A percentile compares a stretch with the other conserved stretches of the same genome.
These are phyloP conservation scores for Geotrichum histeridarum DNA, from an alignment of 1,139 yeast genomes.

Conservation along the genomic window DNA sequence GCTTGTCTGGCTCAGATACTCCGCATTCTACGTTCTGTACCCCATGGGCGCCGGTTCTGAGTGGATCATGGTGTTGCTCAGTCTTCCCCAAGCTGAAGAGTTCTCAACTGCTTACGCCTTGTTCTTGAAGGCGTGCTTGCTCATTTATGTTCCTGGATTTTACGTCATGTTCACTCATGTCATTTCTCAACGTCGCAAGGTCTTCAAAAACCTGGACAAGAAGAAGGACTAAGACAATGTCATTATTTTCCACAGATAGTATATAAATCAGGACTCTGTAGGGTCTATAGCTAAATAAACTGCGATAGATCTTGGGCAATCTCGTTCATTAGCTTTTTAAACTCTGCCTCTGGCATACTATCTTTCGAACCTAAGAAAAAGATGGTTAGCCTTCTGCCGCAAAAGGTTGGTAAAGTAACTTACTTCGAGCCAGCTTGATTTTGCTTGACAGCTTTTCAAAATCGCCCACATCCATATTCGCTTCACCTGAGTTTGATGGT, in stretches of 20 bases:
- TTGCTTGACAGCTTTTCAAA: constrained; percentile 28
- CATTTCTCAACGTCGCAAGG: constrained; percentile 65
- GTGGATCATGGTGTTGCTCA: constrained; percentile 59
- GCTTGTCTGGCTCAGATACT: constrained; percentile 74
- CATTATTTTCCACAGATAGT: not conserved
- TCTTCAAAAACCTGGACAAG: constrained; percentile 31
- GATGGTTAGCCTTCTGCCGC: not conserved
- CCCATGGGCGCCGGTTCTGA: constrained; percentile 92
- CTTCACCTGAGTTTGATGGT: constrained; percentile 9
- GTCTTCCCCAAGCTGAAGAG: constrained; percentile 57
- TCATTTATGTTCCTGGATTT: constrained; percentile 78
- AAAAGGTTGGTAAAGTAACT: constrained; percentile 8
- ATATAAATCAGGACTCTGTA: not conserved
- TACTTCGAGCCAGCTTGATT: constrained; percentile 25
- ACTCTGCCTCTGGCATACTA: constrained; percentile 27
- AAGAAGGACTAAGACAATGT: constrained; percentile 10
- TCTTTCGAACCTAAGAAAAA: constrained; percentile 12
- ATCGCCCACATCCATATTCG: constrained; percentile 27
- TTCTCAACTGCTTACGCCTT: constrained; percentile 53
- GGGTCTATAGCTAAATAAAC: constrained; percentile 4
- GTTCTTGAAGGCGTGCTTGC: constrained; percentile 52
- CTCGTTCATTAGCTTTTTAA: constrained; percentile 29
- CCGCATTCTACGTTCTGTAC: constrained; percentile 73
- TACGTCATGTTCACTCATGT: constrained; percentile 81
- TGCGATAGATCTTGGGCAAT: constrained; percentile 23